Conservation (phyloP, 2,329 filamentous ascomycete species). For the Pochonia chlamydosporia region DNA sequence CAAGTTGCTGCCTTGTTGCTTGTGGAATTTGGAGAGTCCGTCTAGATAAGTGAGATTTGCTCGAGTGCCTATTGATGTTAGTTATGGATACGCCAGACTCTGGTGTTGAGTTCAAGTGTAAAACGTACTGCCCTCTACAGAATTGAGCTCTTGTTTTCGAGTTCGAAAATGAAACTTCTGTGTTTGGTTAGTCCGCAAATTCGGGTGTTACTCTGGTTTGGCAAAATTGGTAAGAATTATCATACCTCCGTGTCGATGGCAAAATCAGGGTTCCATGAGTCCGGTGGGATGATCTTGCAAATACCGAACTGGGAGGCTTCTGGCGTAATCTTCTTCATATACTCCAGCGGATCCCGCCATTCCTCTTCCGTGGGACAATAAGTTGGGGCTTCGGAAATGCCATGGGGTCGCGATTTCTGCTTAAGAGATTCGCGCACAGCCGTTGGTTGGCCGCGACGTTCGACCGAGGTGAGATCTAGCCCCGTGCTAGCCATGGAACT, state of each 20-base stretch:
- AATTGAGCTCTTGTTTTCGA: constrained; percentile 92
- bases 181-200: background rate
- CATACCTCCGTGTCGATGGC: constrained; percentile 91
- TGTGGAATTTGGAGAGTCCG: constrained; percentile 92
- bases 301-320: constrained; percentile 86
- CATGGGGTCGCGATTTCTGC: constrained; percentile 74
- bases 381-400: constrained; percentile 81
- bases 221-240: constrained; percentile 5
- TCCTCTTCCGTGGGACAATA: constrained; percentile 89
- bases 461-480: constrained; percentile 82
- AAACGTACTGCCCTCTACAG: constrained; percentile 87
- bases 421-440: constrained; percentile 71
- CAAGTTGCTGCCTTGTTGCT: constrained; percentile 88
- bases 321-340: constrained; percentile 84
- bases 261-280: constrained; percentile 90
- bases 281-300: constrained; percentile 91
- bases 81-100: background rate
- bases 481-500: constrained; percentile 54
- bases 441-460: constrained; percentile 79
- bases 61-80: constrained; percentile 62
- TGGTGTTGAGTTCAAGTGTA: background rate
- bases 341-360: constrained; percentile 89
- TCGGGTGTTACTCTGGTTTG: background rate
- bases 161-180: constrained; percentile 97
- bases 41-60: constrained; percentile 96